phyloP scores from a whole-genome alignment of 177 flowering plant species.

The Vitis hybrid region DNA sequence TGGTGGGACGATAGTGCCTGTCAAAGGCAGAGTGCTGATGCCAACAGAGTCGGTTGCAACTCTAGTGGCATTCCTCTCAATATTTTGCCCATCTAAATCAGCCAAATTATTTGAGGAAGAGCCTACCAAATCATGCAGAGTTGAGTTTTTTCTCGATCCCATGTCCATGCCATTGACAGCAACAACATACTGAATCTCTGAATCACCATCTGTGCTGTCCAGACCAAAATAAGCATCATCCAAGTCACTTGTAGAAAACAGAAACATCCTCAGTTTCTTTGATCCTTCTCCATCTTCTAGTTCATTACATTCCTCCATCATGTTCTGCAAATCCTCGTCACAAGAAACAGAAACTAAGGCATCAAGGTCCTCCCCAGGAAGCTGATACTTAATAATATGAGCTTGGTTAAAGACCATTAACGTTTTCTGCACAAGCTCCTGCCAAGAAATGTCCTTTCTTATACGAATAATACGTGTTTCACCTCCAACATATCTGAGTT shows the following conservation, averaged over 20 bases:
- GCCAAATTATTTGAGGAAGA: slow-evolving; percentile 56
- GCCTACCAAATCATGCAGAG: slow-evolving; percentile 39
- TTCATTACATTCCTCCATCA: slow-evolving; percentile 81
- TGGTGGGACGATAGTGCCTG: slow-evolving; percentile 25
- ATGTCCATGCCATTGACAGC: slow-evolving; percentile 95
- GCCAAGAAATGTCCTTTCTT: slow-evolving; percentile 69
- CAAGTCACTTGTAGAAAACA: slow-evolving; percentile 69
- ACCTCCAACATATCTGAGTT: slow-evolving; percentile 94
- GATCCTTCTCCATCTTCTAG: slow-evolving; percentile 51
- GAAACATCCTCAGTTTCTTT: slow-evolving; percentile 78
- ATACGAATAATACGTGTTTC: slow-evolving; percentile 77
- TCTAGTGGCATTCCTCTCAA: slow-evolving; percentile 34
- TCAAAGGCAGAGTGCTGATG: slow-evolving; percentile 26
- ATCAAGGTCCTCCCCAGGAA: slow-evolving; percentile 96
- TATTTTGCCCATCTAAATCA: slow-evolving; percentile 42
- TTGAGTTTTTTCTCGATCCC: slow-evolving; percentile 55
- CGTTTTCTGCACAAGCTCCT: slow-evolving; percentile 64
- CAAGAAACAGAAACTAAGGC: slow-evolving; percentile 87
- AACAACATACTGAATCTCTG: slow-evolving; percentile 87
- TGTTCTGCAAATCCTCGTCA: slow-evolving; percentile 89
- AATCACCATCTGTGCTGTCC: slow-evolving; percentile 57
- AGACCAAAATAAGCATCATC: slow-evolving; percentile 67
- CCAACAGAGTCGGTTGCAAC: slow-evolving; percentile 26
- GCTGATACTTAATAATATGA: slow-evolving; percentile 78
- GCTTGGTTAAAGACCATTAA: slow-evolving; percentile 48